Evolutionary conservation across 1,284 basidiomycete species (phyloP), one percentile per base, ranked within the genome.

Genomic region (Melampsora medusae): DNA sequence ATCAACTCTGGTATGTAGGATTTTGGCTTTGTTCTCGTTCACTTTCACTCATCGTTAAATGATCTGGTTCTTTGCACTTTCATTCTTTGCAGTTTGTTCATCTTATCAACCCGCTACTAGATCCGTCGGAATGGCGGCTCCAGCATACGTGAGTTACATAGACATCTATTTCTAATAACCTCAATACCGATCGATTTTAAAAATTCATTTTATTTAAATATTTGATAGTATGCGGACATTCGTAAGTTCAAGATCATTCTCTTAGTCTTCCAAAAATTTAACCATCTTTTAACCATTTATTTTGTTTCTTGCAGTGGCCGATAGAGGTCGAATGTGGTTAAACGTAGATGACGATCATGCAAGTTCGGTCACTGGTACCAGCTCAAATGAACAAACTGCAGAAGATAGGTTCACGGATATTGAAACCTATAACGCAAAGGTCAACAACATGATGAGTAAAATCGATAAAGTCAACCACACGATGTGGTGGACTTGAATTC

Each of bases 201-300:
- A 14, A 22, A 50, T 2, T 46, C 4, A 17, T 42, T 49, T 31
- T 31, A 33, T 22, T n/a, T 10, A 33, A 7, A 12, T 16, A 25
- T 61, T 61, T 28, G 31, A 35, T 28, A 74, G 72, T 74, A 74
- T 61, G 72, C 72, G 1, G 72, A 74, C 35, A 74, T 74, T 60
- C 50, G 72, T 74, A 42, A 74, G 72, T 35, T 35, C 14, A 16
- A 46, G 14, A 46, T 59, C 28, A 22, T n/a, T 59, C 28, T 59
- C 28, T 19, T 14, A 59, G n/a, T 31, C 28, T 59, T 22, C 19
- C 28, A 49, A 6, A 60, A 28, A 7, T 22, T 69, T 56, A 16
- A n/a, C 2, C 9, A 59, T 60, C 4, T 22, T 64, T 9, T 48
- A 61, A 38, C 35, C 35, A 38, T 38, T 38, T 38, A 1, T 38